Evolutionary conservation across 345 rosid species (phyloP).

Genomic region (Geranium brycei): DNA sequence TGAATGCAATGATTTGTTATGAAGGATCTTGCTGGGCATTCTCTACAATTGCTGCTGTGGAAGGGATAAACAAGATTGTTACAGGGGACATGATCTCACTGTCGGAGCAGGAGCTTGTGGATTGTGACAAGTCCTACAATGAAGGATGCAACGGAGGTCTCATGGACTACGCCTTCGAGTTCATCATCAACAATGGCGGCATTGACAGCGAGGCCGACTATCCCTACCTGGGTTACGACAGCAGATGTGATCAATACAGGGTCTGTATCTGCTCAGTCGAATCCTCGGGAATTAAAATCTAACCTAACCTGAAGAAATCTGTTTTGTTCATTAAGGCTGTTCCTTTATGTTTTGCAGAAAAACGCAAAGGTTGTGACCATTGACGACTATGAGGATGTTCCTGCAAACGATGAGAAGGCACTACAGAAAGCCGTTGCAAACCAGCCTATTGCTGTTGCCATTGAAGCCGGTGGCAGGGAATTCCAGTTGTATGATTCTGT

Average conservation of each 20-base stretch:
- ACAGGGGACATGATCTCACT: constrained; percentile 56
- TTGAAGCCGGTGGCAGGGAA: constrained; percentile 69
- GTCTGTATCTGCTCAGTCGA: constrained; percentile 20
- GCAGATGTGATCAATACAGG: constrained; percentile 52
- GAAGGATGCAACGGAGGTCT: constrained; percentile 88
- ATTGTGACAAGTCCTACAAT: constrained; percentile 63
- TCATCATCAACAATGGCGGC: constrained; percentile 81
- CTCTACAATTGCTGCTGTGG: constrained; percentile 71
- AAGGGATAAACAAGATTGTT: constrained; percentile 72
- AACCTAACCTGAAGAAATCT: not conserved
- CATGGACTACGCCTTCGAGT: constrained; percentile 81
- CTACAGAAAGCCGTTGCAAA: constrained; percentile 62
- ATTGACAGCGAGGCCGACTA: constrained; percentile 69
- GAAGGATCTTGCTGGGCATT: constrained; percentile 99
- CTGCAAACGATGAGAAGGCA: constrained; percentile 37
- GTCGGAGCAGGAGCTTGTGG: constrained; percentile 89
- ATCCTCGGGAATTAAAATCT: too few species aligned
- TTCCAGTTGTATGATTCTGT: constrained; percentile 73
- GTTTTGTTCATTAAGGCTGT: not conserved
- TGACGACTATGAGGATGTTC: constrained; percentile 74
- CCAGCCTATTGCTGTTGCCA: constrained; percentile 76
- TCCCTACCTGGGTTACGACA: constrained; percentile 54
- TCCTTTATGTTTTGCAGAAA: constrained; percentile 29
- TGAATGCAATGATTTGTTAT: not conserved
- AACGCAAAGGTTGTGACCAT: constrained; percentile 72